A percentile compares a stretch with the other conserved stretches of the same genome.
phyloP scores from a whole-genome alignment of 208 protist genomes.

The Acanthamoeba lenticulata region DNA sequence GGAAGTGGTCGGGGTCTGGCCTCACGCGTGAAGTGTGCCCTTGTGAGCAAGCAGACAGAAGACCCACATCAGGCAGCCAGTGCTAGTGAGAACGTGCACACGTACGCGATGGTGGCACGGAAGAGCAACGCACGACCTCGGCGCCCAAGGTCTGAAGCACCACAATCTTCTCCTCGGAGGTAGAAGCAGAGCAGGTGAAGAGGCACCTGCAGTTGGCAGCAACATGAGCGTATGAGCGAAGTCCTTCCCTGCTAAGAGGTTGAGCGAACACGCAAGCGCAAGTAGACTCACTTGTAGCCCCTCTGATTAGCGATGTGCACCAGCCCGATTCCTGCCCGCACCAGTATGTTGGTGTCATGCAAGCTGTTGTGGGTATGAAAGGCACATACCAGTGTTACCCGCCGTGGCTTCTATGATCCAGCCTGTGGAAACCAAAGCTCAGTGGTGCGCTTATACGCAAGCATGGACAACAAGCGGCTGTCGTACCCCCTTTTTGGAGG shows the following conservation, averaged over 20 bases:
- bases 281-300: slow-evolving; percentile 74
- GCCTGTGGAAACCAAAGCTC: background rate
- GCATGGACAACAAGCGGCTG: too few species aligned
- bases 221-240: too few species aligned
- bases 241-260: too few species aligned
- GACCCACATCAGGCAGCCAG: background rate
- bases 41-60: background rate
- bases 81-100: background rate
- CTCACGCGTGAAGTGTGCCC: background rate
- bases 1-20: slow-evolving; percentile 42
- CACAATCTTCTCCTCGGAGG: slow-evolving; percentile 77
- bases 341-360: background rate
- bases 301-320: slow-evolving; percentile 74
- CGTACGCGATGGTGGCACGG: slow-evolving; percentile 56
- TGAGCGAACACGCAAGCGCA: background rate
- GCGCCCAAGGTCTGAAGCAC: slow-evolving; percentile 81
- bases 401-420: slow-evolving; percentile 84
- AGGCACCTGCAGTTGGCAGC: slow-evolving; percentile 58
- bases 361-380: background rate
- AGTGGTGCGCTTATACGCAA: background rate
- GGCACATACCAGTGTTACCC: slow-evolving; percentile 78
- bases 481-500: slow-evolving; percentile 50
- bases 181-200: slow-evolving; percentile 70
- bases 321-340: slow-evolving; percentile 72
- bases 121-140: slow-evolving; percentile 41